Conservation (phyloP, 176 grass and related monocot species). For the Oryza glaberrima region DNA sequence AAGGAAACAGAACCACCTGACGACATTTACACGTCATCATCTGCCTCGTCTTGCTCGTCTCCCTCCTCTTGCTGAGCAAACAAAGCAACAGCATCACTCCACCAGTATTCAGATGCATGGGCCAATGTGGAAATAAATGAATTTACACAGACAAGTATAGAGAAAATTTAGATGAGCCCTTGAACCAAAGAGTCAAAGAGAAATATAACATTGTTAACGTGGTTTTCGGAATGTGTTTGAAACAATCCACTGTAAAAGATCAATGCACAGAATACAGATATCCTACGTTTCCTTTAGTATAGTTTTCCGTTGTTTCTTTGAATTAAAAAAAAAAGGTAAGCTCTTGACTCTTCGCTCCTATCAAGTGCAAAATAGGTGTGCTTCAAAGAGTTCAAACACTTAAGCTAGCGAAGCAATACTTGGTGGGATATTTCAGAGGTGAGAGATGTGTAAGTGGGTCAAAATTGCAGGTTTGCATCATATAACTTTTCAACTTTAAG, state of each 20-base stretch:
- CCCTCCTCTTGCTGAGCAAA: constrained; percentile 39
- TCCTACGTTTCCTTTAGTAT: too few relatives aligned
- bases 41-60: constrained; percentile 36
- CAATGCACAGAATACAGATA: too few relatives aligned
- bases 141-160: too few relatives aligned
- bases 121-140: too few relatives aligned
- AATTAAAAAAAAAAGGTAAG: too few relatives aligned
- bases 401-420: not conserved
- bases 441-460: not conserved
- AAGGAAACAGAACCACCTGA: not conserved
- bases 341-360: too few relatives aligned
- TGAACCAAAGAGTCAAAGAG: too few relatives aligned
- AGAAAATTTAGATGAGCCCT: too few relatives aligned
- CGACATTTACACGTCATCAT: constrained; percentile 30
- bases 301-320: too few relatives aligned
- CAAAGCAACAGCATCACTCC: not conserved
- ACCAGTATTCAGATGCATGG: not conserved
- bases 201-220: not conserved
- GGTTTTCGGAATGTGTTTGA: too few relatives aligned
- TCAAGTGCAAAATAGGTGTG: not conserved
- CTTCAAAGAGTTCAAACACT: not conserved
- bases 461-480: not conserved
- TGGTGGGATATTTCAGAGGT: not conserved
- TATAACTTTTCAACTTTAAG: not conserved
- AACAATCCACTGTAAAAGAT: too few relatives aligned